phyloP scores from a whole-genome alignment of 495 filamentous ascomycete genomes.

The Paragyromitra xinjiangensis region DNA sequence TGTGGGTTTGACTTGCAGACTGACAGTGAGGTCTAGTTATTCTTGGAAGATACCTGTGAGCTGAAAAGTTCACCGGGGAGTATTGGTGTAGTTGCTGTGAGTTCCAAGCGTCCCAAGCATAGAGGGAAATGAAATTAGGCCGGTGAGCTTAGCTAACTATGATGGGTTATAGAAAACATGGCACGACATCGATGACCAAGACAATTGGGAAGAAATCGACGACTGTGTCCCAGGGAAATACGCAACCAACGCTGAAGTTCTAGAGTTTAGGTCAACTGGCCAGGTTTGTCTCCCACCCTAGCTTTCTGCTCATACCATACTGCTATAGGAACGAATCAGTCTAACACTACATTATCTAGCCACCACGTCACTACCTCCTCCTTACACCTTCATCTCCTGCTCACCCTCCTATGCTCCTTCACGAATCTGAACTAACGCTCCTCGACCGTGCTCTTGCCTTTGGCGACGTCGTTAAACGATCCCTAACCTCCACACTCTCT shows the following conservation, averaged over 20 bases:
- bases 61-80: slow-evolving; percentile 35
- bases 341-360: slow-evolving; percentile 46
- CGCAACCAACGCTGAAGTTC: slow-evolving; percentile 54
- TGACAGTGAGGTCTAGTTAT: slow-evolving; percentile 45
- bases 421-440: slow-evolving; percentile 61
- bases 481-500: slow-evolving; percentile 58
- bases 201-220: slow-evolving; percentile 52
- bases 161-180: slow-evolving; percentile 53
- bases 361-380: slow-evolving; percentile 58
- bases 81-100: slow-evolving; percentile 54
- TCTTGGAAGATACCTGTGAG: slow-evolving; percentile 56
- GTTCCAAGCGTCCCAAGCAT: slow-evolving; percentile 6
- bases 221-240: slow-evolving; percentile 48
- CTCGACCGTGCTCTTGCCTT: slow-evolving; percentile 60
- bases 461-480: slow-evolving; percentile 63
- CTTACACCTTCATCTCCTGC: slow-evolving; percentile 59
- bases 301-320: neutral
- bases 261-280: slow-evolving; percentile 56
- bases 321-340: neutral
- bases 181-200: slow-evolving; percentile 56
- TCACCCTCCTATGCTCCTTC: slow-evolving; percentile 58
- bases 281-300: slow-evolving; percentile 51
- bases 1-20: neutral
- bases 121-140: neutral
- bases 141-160: slow-evolving; percentile 29